Evolutionary conservation across 352 stramenopile species (phyloP).

Genomic region (Phytophthora capsici): DNA sequence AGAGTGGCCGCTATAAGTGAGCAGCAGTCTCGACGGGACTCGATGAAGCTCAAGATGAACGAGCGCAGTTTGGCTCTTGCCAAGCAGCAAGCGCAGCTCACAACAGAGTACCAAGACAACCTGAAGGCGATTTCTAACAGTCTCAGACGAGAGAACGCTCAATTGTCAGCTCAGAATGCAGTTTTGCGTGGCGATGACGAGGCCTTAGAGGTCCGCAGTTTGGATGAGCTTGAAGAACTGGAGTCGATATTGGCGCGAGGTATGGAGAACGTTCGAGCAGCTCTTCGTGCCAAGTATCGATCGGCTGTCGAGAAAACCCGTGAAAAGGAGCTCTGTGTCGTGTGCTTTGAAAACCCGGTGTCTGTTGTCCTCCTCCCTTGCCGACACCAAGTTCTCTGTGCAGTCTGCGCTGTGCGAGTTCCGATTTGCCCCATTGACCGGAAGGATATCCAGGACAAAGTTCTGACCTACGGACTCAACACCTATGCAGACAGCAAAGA

Average conservation of each 20-base stretch:
- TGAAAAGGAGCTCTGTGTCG: conserved; percentile 50
- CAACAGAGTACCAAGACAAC: conserved; percentile 40
- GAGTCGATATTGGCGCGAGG: conserved; percentile 36
- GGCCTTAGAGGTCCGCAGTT: conserved; percentile 31
- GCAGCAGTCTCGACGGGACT: conserved; percentile 29
- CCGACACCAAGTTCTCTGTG: conserved; percentile 69
- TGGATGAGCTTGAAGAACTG: conserved; percentile 55
- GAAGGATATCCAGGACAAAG: conserved; percentile 61
- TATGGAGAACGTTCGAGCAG: conserved; percentile 38
- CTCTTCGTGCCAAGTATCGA: conserved; percentile 41
- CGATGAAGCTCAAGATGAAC: conserved; percentile 32
- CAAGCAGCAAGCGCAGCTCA: conserved; percentile 39
- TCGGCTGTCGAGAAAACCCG: conserved; percentile 22
- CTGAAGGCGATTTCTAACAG: conserved; percentile 33
- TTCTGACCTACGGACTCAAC: conserved; percentile 67
- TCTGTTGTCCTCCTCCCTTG: conserved; percentile 67
- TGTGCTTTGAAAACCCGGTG: conserved; percentile 55
- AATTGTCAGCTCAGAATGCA: conserved; percentile 26
- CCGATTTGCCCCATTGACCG: conserved; percentile 68
- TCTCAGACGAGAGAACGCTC: conserved; percentile 33
- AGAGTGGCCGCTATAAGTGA: conserved; percentile 19
- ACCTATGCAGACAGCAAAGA: conserved; percentile 35
- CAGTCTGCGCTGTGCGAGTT: conserved; percentile 55
- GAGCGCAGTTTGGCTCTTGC: conserved; percentile 44
- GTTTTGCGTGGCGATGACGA: conserved; percentile 27